A percentile compares a stretch with the other conserved stretches of the same genome.
Conservation (phyloP, 257 asterid genomes). For the Henckelia pumila region DNA sequence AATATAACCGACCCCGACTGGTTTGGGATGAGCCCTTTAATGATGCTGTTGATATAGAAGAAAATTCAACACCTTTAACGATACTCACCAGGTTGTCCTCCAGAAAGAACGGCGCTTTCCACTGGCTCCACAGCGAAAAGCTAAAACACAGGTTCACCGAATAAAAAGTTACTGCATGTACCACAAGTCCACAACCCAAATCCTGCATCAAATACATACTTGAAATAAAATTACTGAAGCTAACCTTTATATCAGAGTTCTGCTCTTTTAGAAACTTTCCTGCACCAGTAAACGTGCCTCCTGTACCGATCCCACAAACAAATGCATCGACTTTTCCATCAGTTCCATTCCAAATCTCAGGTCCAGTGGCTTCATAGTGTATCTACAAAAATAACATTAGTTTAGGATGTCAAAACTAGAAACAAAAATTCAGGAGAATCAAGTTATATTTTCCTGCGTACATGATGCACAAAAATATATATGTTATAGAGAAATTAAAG, state of each 20-base stretch:
- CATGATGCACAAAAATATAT: not conserved
- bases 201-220: slow-evolving; percentile 7
- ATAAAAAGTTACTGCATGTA: not conserved
- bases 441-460: not conserved
- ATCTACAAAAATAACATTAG: slow-evolving; percentile 33
- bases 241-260: slow-evolving; percentile 55
- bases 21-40: not conserved
- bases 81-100: slow-evolving; percentile 89
- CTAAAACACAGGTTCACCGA: slow-evolving; percentile 25
- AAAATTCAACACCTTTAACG: not conserved
- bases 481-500: too few relatives aligned
- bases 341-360: slow-evolving; percentile 74
- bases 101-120: slow-evolving; percentile 80
- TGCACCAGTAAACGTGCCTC: slow-evolving; percentile 61
- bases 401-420: not conserved
- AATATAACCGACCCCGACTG: not conserved
- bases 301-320: slow-evolving; percentile 63
- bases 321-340: slow-evolving; percentile 60
- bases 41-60: not conserved
- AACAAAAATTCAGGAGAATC: too few relatives aligned
- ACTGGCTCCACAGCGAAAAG: slow-evolving; percentile 74
- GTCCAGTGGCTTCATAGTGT: slow-evolving; percentile 81
- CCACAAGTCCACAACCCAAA: slow-evolving; percentile 7
- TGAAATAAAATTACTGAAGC: slow-evolving; percentile 4
- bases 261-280: slow-evolving; percentile 56